Conservation (phyloP, 257 asterid genomes). For the Jacaranda copaia region DNA sequence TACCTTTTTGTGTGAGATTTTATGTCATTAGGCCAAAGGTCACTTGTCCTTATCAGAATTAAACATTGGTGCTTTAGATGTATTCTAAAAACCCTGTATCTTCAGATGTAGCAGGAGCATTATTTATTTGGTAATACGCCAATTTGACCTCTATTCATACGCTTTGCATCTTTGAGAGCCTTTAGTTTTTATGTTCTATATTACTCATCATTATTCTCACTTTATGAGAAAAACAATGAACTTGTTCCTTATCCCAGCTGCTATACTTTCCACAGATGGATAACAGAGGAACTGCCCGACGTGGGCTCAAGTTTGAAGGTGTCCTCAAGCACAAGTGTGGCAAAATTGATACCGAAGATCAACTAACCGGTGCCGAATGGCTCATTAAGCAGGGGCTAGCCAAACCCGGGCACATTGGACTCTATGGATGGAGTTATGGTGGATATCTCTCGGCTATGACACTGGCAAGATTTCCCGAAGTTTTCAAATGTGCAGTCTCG, state of each 20-base stretch:
- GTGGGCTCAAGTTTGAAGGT: slow-evolving; percentile 86
- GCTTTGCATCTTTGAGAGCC: no score
- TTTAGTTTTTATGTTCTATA: not conserved
- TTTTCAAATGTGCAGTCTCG: slow-evolving; percentile 75
- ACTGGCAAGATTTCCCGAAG: slow-evolving; percentile 70
- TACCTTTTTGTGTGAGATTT: no score
- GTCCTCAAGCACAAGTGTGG: slow-evolving; percentile 85
- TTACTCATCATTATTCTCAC: not conserved
- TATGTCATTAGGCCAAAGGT: no score
- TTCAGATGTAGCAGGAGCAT: no score
- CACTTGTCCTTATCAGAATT: no score
- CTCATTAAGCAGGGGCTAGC: slow-evolving; percentile 77
- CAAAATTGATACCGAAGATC: slow-evolving; percentile 80
- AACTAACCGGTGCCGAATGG: slow-evolving; percentile 83
- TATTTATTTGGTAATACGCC: no score
- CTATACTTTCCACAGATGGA: slow-evolving; percentile 72
- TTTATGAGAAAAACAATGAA: not conserved
- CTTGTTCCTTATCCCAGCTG: slow-evolving; percentile 27
- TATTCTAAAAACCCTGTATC: no score
- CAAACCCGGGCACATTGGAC: slow-evolving; percentile 69
- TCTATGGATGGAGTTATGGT: slow-evolving; percentile 96
- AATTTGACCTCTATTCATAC: no score
- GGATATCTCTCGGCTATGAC: slow-evolving; percentile 92
- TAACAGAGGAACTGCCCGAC: slow-evolving; percentile 91
- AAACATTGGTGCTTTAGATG: no score